phyloP scores from a whole-genome alignment of 108 stramenopile species.

The Nitzschia sp. region DNA sequence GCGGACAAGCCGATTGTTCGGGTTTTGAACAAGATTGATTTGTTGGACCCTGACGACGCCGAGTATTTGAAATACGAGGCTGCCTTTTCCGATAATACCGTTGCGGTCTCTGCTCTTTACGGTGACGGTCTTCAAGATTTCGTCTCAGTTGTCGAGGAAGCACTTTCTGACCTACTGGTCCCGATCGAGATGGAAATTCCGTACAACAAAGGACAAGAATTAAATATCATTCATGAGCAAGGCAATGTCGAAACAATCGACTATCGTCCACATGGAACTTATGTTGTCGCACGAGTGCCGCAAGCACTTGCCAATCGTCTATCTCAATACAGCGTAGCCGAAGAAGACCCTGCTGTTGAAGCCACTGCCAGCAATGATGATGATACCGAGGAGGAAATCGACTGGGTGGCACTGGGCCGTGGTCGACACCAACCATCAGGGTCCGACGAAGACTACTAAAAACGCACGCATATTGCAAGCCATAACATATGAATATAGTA shows the following conservation, averaged over 20 bases:
- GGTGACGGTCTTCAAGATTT: conserved; percentile 84
- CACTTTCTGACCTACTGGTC: conserved; percentile 61
- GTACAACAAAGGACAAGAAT: conserved; percentile 75
- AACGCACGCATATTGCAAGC: neutral
- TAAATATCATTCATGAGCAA: conserved; percentile 83
- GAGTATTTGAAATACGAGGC: conserved; percentile 69
- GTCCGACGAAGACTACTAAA: neutral
- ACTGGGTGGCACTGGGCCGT: conserved; percentile 72
- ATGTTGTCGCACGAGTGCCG: conserved; percentile 72
- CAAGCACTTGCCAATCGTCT: conserved; percentile 72
- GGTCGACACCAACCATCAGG: conserved; percentile 49
- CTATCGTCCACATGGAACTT: conserved; percentile 73
- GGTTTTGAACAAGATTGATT: conserved; percentile 85
- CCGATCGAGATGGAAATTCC: conserved; percentile 78
- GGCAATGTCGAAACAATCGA: conserved; percentile 82
- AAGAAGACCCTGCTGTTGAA: neutral
- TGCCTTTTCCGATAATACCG: conserved; percentile 56
- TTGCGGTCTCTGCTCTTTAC: conserved; percentile 68
- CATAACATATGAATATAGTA: no score
- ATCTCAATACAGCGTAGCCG: conserved; percentile 38
- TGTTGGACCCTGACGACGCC: conserved; percentile 64
- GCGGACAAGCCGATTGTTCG: conserved; percentile 77
- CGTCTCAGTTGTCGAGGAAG: conserved; percentile 75
- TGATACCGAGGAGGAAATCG: conserved; percentile 55
- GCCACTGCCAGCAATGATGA: conserved; percentile 8